A percentile compares a stretch with the other conserved stretches of the same genome.
These are phyloP conservation scores for Yarrowia galli DNA, from an alignment of 1,139 yeast genomes.

Conservation along the genomic window DNA sequence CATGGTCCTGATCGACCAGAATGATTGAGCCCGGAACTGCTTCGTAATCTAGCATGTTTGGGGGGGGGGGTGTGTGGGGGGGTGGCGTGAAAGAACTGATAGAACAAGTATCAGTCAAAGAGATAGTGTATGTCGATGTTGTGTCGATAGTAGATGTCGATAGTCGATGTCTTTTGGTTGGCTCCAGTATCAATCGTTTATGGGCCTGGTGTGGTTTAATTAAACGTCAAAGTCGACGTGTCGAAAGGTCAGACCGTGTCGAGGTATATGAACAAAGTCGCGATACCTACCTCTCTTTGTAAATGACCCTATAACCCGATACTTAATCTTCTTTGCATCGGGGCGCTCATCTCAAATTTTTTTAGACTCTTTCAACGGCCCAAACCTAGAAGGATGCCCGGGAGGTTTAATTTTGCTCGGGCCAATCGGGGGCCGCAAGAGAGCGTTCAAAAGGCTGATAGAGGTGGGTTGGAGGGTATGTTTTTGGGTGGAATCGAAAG, in stretches of 20 bases:
- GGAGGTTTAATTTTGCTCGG: not conserved
- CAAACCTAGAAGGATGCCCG: conserved; percentile 1
- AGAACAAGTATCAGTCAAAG: not conserved
- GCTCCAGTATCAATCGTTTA: no score
- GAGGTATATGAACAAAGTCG: conserved; percentile 18
- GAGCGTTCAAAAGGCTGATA: not conserved
- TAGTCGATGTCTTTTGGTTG: no score
- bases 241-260: not conserved
- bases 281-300: not conserved
- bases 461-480: not conserved
- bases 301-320: not conserved
- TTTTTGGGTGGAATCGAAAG: not conserved
- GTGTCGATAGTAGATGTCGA: not conserved
- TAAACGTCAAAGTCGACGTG: no score
- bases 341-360: conserved; percentile 35
- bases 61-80: not conserved
- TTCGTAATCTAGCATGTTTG: conserved; percentile 19
- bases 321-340: conserved; percentile 34
- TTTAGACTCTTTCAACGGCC: conserved; percentile 27
- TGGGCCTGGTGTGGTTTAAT: no score
- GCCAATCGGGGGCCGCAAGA: not conserved
- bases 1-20: conserved; percentile 32
- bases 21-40: conserved; percentile 32
- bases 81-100: no score
- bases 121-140: not conserved